These are phyloP conservation scores for Kazachstania sp. DNA, from an alignment of 1,139 yeast species.

Conservation along the genomic window DNA sequence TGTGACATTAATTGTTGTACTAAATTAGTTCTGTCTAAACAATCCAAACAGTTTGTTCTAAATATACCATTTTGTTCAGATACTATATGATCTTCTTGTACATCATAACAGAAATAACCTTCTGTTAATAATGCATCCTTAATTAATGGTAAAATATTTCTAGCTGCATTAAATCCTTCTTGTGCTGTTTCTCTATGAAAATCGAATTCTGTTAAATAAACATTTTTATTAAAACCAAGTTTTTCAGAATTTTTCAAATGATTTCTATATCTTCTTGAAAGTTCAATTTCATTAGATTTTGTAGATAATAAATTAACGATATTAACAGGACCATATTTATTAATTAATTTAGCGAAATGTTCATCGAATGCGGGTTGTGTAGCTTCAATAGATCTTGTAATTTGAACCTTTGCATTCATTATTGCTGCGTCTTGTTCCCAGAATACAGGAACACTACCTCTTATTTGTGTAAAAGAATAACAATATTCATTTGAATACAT, in stretches of 20 bases:
- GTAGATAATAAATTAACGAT: constrained; percentile 75
- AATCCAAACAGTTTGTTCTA: constrained; percentile 88
- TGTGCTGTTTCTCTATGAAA: constrained; percentile 87
- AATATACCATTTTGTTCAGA: constrained; percentile 84
- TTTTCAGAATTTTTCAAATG: constrained; percentile 36
- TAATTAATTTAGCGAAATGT: constrained; percentile 64
- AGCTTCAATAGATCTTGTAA: constrained; percentile 84
- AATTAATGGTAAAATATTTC: constrained; percentile 56
- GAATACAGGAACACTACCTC: constrained; percentile 94
- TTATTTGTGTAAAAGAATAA: constrained; percentile 73
- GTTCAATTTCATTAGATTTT: constrained; percentile 65
- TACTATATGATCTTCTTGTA: constrained; percentile 39
- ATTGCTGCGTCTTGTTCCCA: constrained; percentile 95
- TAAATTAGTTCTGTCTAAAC: constrained; percentile 88
- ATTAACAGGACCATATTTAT: constrained; percentile 80
- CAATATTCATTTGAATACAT: constrained; percentile 48
- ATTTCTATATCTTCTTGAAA: constrained; percentile 58
- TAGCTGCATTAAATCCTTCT: constrained; percentile 81
- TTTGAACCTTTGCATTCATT: constrained; percentile 75
- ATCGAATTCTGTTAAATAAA: constrained; percentile 72
- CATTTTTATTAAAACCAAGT: constrained; percentile 38
- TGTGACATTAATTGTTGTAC: constrained; percentile 79
- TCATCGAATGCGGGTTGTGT: constrained; percentile 82
- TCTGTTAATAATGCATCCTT: constrained; percentile 61
- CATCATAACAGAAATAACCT: constrained; percentile 69